These are phyloP conservation scores for Penicillium macrosclerotiorum DNA, from an alignment of 495 filamentous ascomycete species.

Conservation along the genomic window DNA sequence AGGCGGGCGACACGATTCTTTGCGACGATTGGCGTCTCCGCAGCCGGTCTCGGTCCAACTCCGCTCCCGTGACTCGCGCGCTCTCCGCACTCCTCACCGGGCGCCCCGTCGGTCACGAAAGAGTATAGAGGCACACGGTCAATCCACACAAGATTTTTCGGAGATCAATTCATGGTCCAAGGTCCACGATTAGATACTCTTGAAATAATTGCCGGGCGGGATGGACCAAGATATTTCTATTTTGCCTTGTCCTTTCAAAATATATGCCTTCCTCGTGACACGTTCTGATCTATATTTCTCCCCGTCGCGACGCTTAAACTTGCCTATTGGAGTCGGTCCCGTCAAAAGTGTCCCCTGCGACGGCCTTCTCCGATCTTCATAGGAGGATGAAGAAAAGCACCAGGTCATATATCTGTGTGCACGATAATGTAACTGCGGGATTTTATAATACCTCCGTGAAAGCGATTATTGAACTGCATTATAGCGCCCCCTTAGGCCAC, in stretches of 20 bases:
- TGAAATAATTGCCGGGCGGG: too few species aligned
- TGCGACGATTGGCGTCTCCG: background rate
- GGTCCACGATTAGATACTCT: too few species aligned
- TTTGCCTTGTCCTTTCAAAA: too few species aligned
- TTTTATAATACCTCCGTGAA: background rate
- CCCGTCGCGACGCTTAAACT: constrained; percentile 7
- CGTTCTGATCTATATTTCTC: background rate
- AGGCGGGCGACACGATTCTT: background rate
- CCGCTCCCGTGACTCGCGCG: background rate
- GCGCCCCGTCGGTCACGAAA: background rate
- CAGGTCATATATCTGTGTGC: too few species aligned
- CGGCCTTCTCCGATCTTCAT: background rate
- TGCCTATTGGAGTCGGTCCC: constrained; percentile 9
- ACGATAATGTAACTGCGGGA: too few species aligned
- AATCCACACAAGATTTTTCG: too few species aligned
- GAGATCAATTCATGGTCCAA: too few species aligned
- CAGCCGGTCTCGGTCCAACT: constrained; percentile 17
- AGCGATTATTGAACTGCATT: background rate
- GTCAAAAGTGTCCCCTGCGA: background rate
- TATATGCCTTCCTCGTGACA: too few species aligned
- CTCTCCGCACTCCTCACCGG: constrained; percentile 15
- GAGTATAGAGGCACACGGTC: too few species aligned
- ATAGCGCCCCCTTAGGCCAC: too few species aligned
- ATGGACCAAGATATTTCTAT: too few species aligned
- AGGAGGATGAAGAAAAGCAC: too few species aligned